Evolutionary conservation across 169 alveolate genomes (phyloP), one percentile per base, ranked within the genome.

Genomic region (Amoebophrya sp.): DNA sequence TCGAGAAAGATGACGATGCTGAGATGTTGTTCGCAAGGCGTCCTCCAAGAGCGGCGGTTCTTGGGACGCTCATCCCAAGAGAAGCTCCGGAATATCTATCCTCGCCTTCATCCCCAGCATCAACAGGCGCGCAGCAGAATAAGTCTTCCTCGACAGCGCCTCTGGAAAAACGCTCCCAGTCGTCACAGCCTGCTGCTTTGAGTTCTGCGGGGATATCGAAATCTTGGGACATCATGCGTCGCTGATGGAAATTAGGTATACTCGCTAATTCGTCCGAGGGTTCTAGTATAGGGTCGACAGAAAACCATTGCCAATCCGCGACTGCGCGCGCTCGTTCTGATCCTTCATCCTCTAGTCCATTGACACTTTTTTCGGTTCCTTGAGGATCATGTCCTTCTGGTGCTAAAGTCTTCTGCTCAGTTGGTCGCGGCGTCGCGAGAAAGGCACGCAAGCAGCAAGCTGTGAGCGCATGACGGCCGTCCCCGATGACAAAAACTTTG

Each of bases 381-480:
- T 47, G 65, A 12, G 6, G 29, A 18, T 47, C 65, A 18, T 47
- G 65, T 18, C 65, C 65, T 18, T 18, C 29, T 18, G 18, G 18
- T 18, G 18, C 29, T 18, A 47, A 12, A 12, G 29, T 6, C 65
- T 47, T 47, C 65, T 47, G 65, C 18, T 47, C 65, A 6, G 65
- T 12, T 6, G 29, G 6, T 18, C 65, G 65, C 65, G 6, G 39
- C 36, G 39, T 36, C 33, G 10, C 83, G 36, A 65, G 83, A 26
- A 65, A 65, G 39, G 83, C 83, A 36, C 83, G 83, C 12, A 65
- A 36, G 26, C 83, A 65, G 83, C 83, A 65, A 10, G 83, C 83
- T 29, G 83, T 65, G 36, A 65, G 33, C 83, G 83, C 83, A 36
- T 65, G 26, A 1, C n/a, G 18, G 18, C 83, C 83, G 83, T 65